These are phyloP conservation scores for Penicillium ucsense DNA, from an alignment of 495 filamentous ascomycete genomes.

Conservation along the genomic window DNA sequence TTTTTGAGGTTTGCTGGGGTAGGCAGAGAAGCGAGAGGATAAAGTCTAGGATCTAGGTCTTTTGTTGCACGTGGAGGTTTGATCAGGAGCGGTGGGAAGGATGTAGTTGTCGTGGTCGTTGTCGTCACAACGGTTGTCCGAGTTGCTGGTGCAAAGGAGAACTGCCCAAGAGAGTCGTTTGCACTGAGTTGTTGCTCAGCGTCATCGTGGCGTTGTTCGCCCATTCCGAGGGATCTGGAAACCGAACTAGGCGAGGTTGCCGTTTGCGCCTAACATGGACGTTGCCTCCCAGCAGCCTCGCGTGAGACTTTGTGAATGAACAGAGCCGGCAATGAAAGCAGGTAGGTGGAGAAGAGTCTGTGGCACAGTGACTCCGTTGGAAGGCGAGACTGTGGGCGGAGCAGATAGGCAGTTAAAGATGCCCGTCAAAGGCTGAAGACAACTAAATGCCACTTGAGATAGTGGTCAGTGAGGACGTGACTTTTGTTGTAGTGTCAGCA, in stretches of 20 bases:
- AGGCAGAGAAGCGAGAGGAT: conserved; percentile 72
- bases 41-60: conserved; percentile 77
- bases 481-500: too few relatives aligned
- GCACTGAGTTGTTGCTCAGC: conserved; percentile 13
- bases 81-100: conserved; percentile 74
- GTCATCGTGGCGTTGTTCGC: conserved; percentile 17
- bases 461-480: too few relatives aligned
- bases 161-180: conserved; percentile 44
- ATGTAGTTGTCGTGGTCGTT: conserved; percentile 86
- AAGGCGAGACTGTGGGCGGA: too few relatives aligned
- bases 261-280: conserved; percentile 7
- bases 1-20: conserved; percentile 68
- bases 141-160: conserved; percentile 63
- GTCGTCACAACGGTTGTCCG: conserved; percentile 79
- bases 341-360: too few relatives aligned
- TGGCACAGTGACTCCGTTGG: too few relatives aligned
- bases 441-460: too few relatives aligned
- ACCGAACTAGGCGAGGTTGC: conserved; percentile 10
- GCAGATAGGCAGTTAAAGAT: too few relatives aligned
- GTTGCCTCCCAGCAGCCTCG: conserved; percentile 2
- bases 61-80: conserved; percentile 61
- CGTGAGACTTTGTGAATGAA: conserved; percentile 6
- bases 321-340: conserved; percentile 12
- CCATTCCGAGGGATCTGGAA: conserved; percentile 20
- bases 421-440: too few relatives aligned